Evolutionary conservation across 73 alveolate species (phyloP).

Genomic region (Paramecium sexaurelia): DNA sequence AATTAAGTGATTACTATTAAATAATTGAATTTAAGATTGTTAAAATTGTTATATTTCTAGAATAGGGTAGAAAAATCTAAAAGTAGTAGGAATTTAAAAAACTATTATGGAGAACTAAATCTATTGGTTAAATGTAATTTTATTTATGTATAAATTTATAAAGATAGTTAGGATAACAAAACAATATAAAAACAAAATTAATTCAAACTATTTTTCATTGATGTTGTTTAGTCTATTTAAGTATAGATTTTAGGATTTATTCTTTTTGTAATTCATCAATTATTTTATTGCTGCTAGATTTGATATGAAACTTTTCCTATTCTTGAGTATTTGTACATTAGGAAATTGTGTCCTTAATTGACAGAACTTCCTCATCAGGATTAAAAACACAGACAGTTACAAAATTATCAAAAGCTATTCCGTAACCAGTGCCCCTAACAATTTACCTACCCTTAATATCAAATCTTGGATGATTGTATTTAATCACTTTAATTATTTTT

Average conservation of each 20-base stretch:
- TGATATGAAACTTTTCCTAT: not conserved
- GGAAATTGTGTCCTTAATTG: slow-evolving; percentile 42
- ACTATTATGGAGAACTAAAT: not conserved
- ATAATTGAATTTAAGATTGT: not conserved
- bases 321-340: slow-evolving; percentile 1
- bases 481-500: not conserved
- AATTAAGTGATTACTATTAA: not conserved
- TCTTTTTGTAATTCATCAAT: not conserved
- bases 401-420: slow-evolving; percentile 49
- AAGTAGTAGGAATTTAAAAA: not conserved
- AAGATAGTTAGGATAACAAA: not conserved
- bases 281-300: not conserved
- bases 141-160: not conserved
- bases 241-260: slow-evolving; percentile 28
- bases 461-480: not conserved
- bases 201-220: not conserved
- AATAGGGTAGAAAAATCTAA: too few species aligned
- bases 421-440: slow-evolving; percentile 29
- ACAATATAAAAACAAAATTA: not conserved
- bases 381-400: slow-evolving; percentile 38
- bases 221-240: not conserved
- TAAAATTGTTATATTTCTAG: too few species aligned
- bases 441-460: slow-evolving; percentile 31
- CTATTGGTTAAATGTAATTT: not conserved
- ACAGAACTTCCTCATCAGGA: slow-evolving; percentile 14